phyloP scores from a whole-genome alignment of 257 asterid species.

The Paraleonurus japonicus region DNA sequence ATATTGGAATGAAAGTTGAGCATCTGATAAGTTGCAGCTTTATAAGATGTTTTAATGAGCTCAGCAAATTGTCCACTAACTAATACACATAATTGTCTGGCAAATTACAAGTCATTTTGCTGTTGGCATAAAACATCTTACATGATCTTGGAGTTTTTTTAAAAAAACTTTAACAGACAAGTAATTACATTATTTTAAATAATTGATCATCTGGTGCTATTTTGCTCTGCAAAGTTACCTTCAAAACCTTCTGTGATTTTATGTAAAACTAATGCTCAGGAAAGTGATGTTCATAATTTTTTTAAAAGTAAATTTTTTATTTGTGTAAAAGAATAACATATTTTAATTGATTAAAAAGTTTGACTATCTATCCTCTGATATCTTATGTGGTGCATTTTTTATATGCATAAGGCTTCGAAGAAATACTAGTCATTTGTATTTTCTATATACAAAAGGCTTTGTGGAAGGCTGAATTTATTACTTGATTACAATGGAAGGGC shows the following conservation, averaged over 20 bases:
- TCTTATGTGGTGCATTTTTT: neutral
- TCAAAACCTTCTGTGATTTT: neutral
- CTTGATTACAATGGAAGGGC: neutral
- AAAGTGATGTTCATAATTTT: neutral
- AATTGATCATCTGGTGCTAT: neutral
- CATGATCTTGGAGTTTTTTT: neutral
- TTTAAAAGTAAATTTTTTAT: neutral
- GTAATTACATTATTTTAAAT: neutral
- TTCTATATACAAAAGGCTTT: neutral
- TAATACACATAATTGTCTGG: too few species aligned
- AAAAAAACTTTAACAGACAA: neutral
- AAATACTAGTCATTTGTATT: neutral
- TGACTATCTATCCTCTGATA: neutral
- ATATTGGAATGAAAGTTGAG: neutral
- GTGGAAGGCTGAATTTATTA: neutral
- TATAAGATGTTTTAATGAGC: neutral
- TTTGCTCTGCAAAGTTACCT: too few species aligned
- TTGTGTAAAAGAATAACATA: neutral
- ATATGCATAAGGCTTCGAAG: neutral
- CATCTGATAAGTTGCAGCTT: slow-evolving; percentile 8
- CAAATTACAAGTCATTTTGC: neutral
- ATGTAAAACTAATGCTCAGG: neutral
- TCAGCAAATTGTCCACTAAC: neutral
- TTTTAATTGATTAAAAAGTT: neutral
- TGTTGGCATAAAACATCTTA: neutral